phyloP scores from a whole-genome alignment of 257 asterid species.

The Salvia hispanica region DNA sequence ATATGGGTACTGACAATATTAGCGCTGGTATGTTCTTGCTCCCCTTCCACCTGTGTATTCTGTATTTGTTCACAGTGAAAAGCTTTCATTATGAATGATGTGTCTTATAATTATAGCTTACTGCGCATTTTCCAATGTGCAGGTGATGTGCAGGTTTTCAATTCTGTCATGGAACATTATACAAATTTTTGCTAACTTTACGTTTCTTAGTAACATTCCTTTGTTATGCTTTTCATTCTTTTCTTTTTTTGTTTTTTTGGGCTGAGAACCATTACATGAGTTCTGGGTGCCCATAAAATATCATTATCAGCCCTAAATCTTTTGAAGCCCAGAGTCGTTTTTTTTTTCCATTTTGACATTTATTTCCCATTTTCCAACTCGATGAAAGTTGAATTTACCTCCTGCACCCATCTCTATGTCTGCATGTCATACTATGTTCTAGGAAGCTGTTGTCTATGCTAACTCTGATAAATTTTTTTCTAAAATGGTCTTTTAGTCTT shows the following conservation, averaged over 20 bases:
- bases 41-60: slow-evolving; percentile 2
- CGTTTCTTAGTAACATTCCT: slow-evolving; percentile 27
- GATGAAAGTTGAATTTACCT: not conserved
- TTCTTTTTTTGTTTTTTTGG: slow-evolving; percentile 19
- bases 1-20: slow-evolving; percentile 46
- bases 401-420: not conserved
- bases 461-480: not conserved
- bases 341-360: not conserved
- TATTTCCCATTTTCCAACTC: not conserved
- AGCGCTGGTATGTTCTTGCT: slow-evolving; percentile 61
- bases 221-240: not conserved
- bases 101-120: slow-evolving; percentile 52
- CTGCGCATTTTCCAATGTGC: slow-evolving; percentile 97
- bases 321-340: not conserved
- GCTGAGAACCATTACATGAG: slow-evolving; percentile 25
- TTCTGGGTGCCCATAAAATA: not conserved
- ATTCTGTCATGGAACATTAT: slow-evolving; percentile 71
- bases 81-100: slow-evolving; percentile 20
- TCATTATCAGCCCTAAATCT: not conserved
- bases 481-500: not conserved
- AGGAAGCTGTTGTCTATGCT: not conserved
- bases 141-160: slow-evolving; percentile 95
- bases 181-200: slow-evolving; percentile 31
- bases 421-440: not conserved
- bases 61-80: slow-evolving; percentile 2